Evolutionary conservation across 306 rosid genomes (phyloP), one percentile per base, ranked within the genome.

Genomic region (Lathyrus aphaca): DNA sequence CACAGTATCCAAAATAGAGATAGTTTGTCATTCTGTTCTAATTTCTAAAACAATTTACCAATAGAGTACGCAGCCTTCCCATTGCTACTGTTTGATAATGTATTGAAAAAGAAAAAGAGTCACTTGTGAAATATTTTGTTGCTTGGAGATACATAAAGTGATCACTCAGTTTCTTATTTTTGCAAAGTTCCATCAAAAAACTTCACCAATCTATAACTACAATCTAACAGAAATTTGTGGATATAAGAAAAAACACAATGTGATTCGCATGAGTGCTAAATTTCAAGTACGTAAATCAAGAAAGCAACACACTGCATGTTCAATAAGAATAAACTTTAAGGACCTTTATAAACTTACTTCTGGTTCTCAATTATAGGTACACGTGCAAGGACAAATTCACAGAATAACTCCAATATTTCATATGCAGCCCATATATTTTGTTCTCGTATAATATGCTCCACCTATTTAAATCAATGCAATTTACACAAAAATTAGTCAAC

Each of bases 391-490:
- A 91, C 75, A 61, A 94, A 94, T 69, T 94, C 99, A 75, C 99
- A 94, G 80, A 91, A 94, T 38, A 94, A 85, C 95, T 91, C 99
- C 75, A 94, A 74, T 69, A 94, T 91, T 82, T 94, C 96, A 80
- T 94, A 94, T 1, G 99, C 97, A 64, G 85, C 97, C 90, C 96
- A 87, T 42, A 76, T 76, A 68, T 91, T 88, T 74, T 94, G 98
- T 75, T 94, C 98, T 65, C 96, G 86, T 55, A 94, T 91, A 58
- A 90, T 86, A 88, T 94, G 97, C 75, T 94, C 99, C 86, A 94
- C 99, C 99, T 94, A 49, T 54, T 64, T 39, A 83, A 64, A 76
- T 48, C 77, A 67, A 32, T 14, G 4, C 42, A 73, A 53, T 39
- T 13, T 4, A 74, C 38, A 39, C 23, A 23, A 23, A 23, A 19